Base-by-base conservation (phyloP, 2,329 filamentous ascomycete genomes). In the Aspergillus tamarii region DNA sequence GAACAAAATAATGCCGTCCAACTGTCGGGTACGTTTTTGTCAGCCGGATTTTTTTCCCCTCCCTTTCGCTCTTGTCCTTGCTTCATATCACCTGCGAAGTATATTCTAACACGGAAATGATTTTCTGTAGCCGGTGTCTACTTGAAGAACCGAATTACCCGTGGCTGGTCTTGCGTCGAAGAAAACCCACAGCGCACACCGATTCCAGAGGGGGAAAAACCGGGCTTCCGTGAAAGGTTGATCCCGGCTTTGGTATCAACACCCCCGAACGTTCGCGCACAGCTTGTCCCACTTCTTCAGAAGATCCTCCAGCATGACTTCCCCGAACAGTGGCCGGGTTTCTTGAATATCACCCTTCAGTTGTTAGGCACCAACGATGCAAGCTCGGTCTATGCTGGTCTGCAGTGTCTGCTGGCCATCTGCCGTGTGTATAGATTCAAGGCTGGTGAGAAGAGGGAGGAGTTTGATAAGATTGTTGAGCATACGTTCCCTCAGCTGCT, bases 391-490 rank as follows among this genome's bases (percentile, higher is more conserved):
- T 93, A 97, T 71, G 94, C 95, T 10, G 95, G 95, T 50, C 84
- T 98, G 69, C 94, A 98, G 81, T 98, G 95, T 76, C 84, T 99
- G 70, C 84, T 98, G 68, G 93, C 94, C 59, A 94, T 98, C 74
- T 98, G 94, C 85, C 91, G 94, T 64, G 93, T 96, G 62, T 99
- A 97, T 81, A 85, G 95, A 66, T 98, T 97, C 84, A 97, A 97
- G 84, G 87, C 88, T 55, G 92, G 92, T 54, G 92, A 92, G 75
- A 89, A 89, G 63, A 85, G 94, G 74, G 86, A 86, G 57, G 93
- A 98, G 76, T 96, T 99, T 74, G 94, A 97, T 79, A 93, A 92
- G 80, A 97, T 99, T 71, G 91, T 98, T 66, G 91, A 93, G 77
- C 88, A 90, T 64, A 93, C 92, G 64, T 99, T 99, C 81, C 93